phyloP scores from a whole-genome alignment of 352 stramenopile species.

The Phytophthora pluvialis region DNA sequence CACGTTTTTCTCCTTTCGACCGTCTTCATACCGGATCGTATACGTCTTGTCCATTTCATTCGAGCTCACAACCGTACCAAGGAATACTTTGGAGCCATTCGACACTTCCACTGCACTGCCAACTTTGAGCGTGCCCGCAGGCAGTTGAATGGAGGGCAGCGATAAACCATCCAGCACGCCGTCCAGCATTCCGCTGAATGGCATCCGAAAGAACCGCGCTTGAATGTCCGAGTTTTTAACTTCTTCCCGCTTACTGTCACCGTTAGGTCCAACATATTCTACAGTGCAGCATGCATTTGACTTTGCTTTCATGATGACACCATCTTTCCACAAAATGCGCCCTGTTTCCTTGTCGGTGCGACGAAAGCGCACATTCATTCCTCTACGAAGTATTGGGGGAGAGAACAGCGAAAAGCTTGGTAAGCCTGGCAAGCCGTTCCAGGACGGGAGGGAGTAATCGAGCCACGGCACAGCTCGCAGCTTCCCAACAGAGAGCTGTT shows the following conservation, averaged over 20 bases:
- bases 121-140: conserved; percentile 37
- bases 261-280: conserved; percentile 44
- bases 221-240: conserved; percentile 62
- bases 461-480: conserved; percentile 61
- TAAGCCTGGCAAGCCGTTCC: conserved; percentile 34
- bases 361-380: conserved; percentile 64
- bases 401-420: conserved; percentile 36
- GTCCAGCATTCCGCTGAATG: conserved; percentile 37
- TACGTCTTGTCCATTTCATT: conserved; percentile 62
- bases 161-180: conserved; percentile 41
- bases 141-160: conserved; percentile 43
- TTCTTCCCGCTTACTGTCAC: conserved; percentile 44
- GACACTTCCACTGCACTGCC: conserved; percentile 61
- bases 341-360: conserved; percentile 29
- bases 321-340: conserved; percentile 47
- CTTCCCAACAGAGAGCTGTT: conserved; percentile 44
- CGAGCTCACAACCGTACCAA: conserved; percentile 48
- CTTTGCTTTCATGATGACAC: conserved; percentile 57
- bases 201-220: conserved; percentile 46
- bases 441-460: conserved; percentile 47
- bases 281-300: conserved; percentile 53
- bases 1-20: conserved; percentile 66
- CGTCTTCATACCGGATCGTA: conserved; percentile 61
- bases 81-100: conserved; percentile 50
- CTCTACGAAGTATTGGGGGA: conserved; percentile 45